Percentiles rank a stretch among this genome's conserved stretches.
Conservation (phyloP, 345 rosid genomes). For the Salix suchowensis region DNA sequence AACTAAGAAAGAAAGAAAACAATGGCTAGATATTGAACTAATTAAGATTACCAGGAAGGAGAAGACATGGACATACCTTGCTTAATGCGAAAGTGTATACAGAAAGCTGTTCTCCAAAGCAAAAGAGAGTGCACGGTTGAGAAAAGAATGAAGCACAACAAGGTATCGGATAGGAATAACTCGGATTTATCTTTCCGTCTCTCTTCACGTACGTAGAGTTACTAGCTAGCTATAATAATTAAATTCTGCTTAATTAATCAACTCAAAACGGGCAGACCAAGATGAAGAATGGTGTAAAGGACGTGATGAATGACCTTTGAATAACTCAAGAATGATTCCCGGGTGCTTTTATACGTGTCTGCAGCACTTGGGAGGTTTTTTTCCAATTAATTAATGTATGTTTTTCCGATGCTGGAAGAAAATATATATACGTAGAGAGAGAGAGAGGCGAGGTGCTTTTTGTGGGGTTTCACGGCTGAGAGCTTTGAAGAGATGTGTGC, state of each 20-base stretch:
- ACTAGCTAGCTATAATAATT: not conserved
- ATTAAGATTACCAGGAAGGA: not conserved
- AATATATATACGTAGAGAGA: not conserved
- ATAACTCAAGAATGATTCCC: not conserved
- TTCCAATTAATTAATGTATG: not conserved
- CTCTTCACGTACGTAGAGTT: not conserved
- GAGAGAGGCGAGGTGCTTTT: not conserved
- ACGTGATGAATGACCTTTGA: not conserved
- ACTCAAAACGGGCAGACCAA: not conserved
- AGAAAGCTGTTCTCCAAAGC: constrained; percentile 2
- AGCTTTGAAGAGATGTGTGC: not conserved
- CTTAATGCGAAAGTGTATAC: not conserved
- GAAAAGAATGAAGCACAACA: not conserved
- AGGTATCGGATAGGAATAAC: not conserved
- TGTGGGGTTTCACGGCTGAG: not conserved
- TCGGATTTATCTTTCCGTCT: not conserved
- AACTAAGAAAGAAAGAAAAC: too few relatives aligned
- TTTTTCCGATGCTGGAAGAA: not conserved
- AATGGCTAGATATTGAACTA: too few relatives aligned
- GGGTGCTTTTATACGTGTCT: not conserved
- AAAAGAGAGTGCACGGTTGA: not conserved
- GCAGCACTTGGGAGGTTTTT: not conserved
- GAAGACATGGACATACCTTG: not conserved
- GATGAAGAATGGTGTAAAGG: not conserved
- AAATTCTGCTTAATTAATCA: not conserved